Conservation (phyloP, 768 basidiomycete species). For the Porphyrellus cyaneotinctus region DNA sequence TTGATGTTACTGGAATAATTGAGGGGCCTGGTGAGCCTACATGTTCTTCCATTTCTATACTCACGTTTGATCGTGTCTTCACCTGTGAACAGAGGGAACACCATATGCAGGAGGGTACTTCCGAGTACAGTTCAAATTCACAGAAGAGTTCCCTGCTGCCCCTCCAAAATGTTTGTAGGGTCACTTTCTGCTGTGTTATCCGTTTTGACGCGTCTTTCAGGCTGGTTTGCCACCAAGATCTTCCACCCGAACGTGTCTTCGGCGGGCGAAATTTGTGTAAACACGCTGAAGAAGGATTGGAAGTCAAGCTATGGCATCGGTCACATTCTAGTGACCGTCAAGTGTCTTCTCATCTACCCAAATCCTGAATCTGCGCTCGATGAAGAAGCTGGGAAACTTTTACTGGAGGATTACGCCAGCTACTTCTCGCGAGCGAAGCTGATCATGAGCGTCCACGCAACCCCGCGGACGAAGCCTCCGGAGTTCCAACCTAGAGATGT, state of each 20-base stretch:
- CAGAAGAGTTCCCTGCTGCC: slow-evolving; percentile 87
- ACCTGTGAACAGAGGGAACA: slow-evolving; percentile 46
- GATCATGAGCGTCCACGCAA: slow-evolving; percentile 90
- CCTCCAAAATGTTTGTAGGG: slow-evolving; percentile 81
- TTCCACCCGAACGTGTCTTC: slow-evolving; percentile 96
- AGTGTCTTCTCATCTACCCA: slow-evolving; percentile 93
- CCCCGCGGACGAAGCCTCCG: slow-evolving; percentile 64
- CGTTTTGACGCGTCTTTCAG: slow-evolving; percentile 37
- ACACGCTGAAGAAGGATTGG: slow-evolving; percentile 98
- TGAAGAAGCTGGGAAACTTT: slow-evolving; percentile 90
- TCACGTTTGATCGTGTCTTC: slow-evolving; percentile 5
- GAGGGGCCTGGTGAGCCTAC: slow-evolving; percentile 76
- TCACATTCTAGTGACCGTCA: slow-evolving; percentile 89
- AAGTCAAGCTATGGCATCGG: slow-evolving; percentile 85
- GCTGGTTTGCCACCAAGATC: slow-evolving; percentile 90
- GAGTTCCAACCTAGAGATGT: slow-evolving; percentile 59
- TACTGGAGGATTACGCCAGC: slow-evolving; percentile 84
- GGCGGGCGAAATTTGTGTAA: slow-evolving; percentile 91
- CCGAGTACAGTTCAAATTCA: slow-evolving; percentile 79
- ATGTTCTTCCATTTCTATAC: background rate
- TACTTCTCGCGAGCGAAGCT: slow-evolving; percentile 85
- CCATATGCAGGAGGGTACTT: slow-evolving; percentile 75
- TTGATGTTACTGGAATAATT: slow-evolving; percentile 84
- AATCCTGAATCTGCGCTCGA: slow-evolving; percentile 96
- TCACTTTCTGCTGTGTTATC: background rate